Evolutionary conservation across 306 rosid species (phyloP), one percentile per base, ranked within the genome.

Genomic region (Cicer judaicum): DNA sequence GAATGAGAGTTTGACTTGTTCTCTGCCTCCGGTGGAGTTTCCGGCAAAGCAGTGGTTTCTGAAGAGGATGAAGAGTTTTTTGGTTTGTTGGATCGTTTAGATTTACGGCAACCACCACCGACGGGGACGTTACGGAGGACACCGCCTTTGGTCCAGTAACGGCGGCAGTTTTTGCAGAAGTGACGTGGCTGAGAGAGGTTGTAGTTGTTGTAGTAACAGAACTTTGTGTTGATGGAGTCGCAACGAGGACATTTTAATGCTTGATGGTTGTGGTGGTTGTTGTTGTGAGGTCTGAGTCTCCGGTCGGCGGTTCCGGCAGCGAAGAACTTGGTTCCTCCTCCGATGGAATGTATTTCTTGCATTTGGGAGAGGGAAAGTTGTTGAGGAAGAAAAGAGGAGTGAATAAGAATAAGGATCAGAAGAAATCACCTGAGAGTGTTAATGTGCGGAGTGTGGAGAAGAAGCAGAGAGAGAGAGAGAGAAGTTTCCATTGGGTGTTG

Each of bases 121-220:
- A 94, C 89, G 7, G 98, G 98, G 54, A 94, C 98, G 93, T 91
- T 94, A 29, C 98, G 97, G 73, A 94, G 98, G 79, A 94, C 97
- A 39, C 98, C 98, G 21, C 98, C 98, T 69, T 88, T 91, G 49
- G 98, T 94, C 98, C 98, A 94, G 87, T 94, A 94, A 3, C 98
- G 89, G 6, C 98, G 97, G 83, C 98, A 94, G 87, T 79, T 82
- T 84, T 94, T 94, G 84, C 98, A 94, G 87, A 94, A 94, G 83
- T 94, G 93, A 65, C 98, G 98, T 0, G 98, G 97, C 90, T 94
- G 98, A 2, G 98, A 94, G 82, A 94, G 95, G 81, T 94, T 91
- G 84, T 94, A 94, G 83, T 94, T 94, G 78, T 94, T 94, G 87
- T 87, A 94, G 85, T 94, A 94, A 53, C 98, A 94, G 88, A 94